Percentiles rank a stretch among this genome's conserved stretches.
phyloP scores from a whole-genome alignment of 1,139 yeast species.

The Taiozyma sp. region DNA sequence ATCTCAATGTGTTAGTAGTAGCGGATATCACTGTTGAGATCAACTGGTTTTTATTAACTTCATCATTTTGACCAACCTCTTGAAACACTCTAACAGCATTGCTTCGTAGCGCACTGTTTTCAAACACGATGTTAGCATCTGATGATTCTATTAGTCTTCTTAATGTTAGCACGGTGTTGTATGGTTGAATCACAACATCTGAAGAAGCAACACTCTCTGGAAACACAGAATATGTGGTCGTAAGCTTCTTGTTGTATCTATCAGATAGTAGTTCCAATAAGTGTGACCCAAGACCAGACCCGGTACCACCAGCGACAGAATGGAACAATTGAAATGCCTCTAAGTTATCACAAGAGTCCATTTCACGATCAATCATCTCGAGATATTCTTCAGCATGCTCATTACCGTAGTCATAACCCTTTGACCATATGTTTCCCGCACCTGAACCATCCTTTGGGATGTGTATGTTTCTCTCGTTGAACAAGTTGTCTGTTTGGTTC shows the following conservation, averaged over 20 bases:
- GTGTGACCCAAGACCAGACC: slow-evolving; percentile 89
- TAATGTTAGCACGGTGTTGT: slow-evolving; percentile 79
- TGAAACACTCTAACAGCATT: slow-evolving; percentile 24
- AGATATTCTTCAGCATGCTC: slow-evolving; percentile 63
- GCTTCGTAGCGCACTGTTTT: slow-evolving; percentile 73
- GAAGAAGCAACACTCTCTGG: slow-evolving; percentile 75
- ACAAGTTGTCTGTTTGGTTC: slow-evolving; percentile 53
- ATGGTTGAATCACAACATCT: slow-evolving; percentile 97
- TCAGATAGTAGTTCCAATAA: slow-evolving; percentile 75
- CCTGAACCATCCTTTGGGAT: slow-evolving; percentile 78
- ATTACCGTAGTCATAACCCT: slow-evolving; percentile 77
- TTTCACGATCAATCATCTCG: slow-evolving; percentile 83
- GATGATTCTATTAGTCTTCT: slow-evolving; percentile 77
- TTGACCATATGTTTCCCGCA: slow-evolving; percentile 96
- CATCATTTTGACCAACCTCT: slow-evolving; percentile 36
- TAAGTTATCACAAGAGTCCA: slow-evolving; percentile 85
- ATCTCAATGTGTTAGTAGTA: slow-evolving; percentile 79
- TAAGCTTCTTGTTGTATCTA: slow-evolving; percentile 73
- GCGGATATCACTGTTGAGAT: slow-evolving; percentile 84
- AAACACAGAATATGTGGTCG: slow-evolving; percentile 83
- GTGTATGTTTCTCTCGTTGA: slow-evolving; percentile 81
- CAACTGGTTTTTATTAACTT: slow-evolving; percentile 67
- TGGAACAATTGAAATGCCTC: slow-evolving; percentile 90
- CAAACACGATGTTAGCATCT: slow-evolving; percentile 84
- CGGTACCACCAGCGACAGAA: slow-evolving; percentile 99